Evolutionary conservation across 1,284 basidiomycete species (phyloP), one percentile per base, ranked within the genome.

Genomic region (Omphalotus olearius): DNA sequence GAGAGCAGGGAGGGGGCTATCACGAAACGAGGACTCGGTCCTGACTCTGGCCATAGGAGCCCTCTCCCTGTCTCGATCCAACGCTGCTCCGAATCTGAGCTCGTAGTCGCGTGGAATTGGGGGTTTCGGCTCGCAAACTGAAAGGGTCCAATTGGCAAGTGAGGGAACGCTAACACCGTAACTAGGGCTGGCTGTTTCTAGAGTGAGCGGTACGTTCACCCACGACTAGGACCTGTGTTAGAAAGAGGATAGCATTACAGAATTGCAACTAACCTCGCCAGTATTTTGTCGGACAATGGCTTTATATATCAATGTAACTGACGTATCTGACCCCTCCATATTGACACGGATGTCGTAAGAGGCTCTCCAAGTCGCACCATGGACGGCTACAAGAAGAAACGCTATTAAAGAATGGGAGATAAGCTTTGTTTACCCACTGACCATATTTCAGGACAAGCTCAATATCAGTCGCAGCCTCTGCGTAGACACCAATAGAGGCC

Each of bases 401-500:
- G 40, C 13, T 10, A n/a, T n/a, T 2, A 39, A 20, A 13, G 14
- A 17, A 13, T 39, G 18, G 10, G 5, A 28, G n/a, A 10, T 11
- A 2, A 17, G 13, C 28, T 13, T 30, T 40, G 33, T 33, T 4
- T 36, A 25, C 1, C 51, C 61, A 41, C 38, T 18, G 38, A 69
- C 71, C 68, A 51, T 72, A 72, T 10, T 67, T 65, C 14, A 72
- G 54, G 0, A 60, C 60, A 53, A 72, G 59, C 47, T 67, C 66
- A 1, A 71, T 64, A 37, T 69, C 64, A 1, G 64, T 65, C 18
- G 66, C 67, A 2, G 49, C 45, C 26, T 65, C 65, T 2, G 66
- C 69, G 51, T 71, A 69, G 1, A 72, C 58, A 1, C 64, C 62
- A 44, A 73, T 62, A 3, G 60, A 57, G 3, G 60, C 65, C 20